Evolutionary conservation across 2,329 filamentous ascomycete species (phyloP).

Genomic region (Pestalotiopsis sp.): DNA sequence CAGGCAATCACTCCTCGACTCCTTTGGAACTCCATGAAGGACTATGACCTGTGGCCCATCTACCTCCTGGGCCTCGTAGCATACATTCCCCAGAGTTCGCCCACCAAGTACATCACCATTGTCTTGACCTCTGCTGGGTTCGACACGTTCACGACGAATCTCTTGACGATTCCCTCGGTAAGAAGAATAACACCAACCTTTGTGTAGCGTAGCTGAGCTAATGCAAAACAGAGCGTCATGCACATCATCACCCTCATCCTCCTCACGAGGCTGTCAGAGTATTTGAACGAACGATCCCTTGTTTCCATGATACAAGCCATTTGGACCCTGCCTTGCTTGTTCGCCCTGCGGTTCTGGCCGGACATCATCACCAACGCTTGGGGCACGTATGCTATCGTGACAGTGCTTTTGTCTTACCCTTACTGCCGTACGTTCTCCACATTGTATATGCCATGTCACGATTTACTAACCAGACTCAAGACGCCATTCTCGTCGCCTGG

Average conservation of each 20-base stretch:
- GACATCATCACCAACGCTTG: constrained; percentile 45
- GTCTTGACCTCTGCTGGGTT: constrained; percentile 54
- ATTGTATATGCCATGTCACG: too few relatives aligned
- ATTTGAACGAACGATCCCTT: constrained; percentile 50
- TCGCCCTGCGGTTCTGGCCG: constrained; percentile 51
- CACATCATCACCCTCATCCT: constrained; percentile 55
- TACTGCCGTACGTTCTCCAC: constrained; percentile 43
- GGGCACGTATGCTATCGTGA: constrained; percentile 54
- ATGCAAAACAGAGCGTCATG: constrained; percentile 39
- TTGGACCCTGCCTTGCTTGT: constrained; percentile 59
- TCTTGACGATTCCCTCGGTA: constrained; percentile 57
- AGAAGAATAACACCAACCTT: constrained; percentile 15
- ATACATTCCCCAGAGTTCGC: constrained; percentile 51
- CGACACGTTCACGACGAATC: constrained; percentile 56
- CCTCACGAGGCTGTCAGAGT: constrained; percentile 53
- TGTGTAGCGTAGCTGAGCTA: not conserved
- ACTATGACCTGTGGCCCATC: constrained; percentile 60
- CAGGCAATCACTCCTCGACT: constrained; percentile 50
- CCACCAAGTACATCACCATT: constrained; percentile 53
- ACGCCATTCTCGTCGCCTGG: constrained; percentile 63
- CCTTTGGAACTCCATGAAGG: constrained; percentile 52
- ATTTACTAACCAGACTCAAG: constrained; percentile 20
- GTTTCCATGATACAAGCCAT: constrained; percentile 48
- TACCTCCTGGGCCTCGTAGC: constrained; percentile 52
- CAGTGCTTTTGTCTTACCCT: constrained; percentile 53